Evolutionary conservation across 805 yeast species (phyloP).

Genomic region (Suhomyces kilbournensis): DNA sequence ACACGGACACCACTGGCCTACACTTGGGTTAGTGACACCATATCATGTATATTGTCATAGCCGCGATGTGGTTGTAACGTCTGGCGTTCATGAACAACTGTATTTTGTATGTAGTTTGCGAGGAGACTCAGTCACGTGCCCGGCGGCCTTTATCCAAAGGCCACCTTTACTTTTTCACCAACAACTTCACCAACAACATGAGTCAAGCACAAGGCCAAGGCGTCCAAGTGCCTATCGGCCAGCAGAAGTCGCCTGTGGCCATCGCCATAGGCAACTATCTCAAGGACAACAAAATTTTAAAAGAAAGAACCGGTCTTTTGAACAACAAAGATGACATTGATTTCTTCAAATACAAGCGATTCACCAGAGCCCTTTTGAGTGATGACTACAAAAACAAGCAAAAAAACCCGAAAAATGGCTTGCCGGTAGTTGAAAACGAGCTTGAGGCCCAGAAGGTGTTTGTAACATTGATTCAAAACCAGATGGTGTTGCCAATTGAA

Average conservation of each 20-base stretch:
- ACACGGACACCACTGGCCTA: too few species aligned
- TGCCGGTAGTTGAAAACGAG: slow-evolving; percentile 44
- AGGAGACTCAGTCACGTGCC: too few species aligned
- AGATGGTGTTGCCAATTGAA: slow-evolving; percentile 69
- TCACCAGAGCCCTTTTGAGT: slow-evolving; percentile 70
- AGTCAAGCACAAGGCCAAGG: neutral
- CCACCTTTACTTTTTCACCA: slow-evolving; percentile 7
- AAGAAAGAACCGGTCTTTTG: slow-evolving; percentile 78
- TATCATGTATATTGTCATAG: too few species aligned
- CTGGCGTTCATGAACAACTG: too few species aligned
- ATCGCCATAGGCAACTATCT: slow-evolving; percentile 68
- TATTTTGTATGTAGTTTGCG: too few species aligned
- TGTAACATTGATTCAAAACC: slow-evolving; percentile 65
- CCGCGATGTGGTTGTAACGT: too few species aligned
- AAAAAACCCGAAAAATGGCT: slow-evolving; percentile 42
- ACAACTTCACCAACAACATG: neutral
- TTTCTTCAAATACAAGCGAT: slow-evolving; percentile 85
- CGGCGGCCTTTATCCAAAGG: neutral
- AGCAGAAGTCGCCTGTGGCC: slow-evolving; percentile 49
- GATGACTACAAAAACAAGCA: slow-evolving; percentile 62
- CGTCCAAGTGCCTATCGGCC: slow-evolving; percentile 12
- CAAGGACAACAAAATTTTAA: slow-evolving; percentile 62
- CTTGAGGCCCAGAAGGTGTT: slow-evolving; percentile 61
- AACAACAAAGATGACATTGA: slow-evolving; percentile 67
- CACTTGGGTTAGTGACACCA: too few species aligned